These are phyloP conservation scores for Poronia punctata DNA, from an alignment of 495 filamentous ascomycete species.

Conservation along the genomic window DNA sequence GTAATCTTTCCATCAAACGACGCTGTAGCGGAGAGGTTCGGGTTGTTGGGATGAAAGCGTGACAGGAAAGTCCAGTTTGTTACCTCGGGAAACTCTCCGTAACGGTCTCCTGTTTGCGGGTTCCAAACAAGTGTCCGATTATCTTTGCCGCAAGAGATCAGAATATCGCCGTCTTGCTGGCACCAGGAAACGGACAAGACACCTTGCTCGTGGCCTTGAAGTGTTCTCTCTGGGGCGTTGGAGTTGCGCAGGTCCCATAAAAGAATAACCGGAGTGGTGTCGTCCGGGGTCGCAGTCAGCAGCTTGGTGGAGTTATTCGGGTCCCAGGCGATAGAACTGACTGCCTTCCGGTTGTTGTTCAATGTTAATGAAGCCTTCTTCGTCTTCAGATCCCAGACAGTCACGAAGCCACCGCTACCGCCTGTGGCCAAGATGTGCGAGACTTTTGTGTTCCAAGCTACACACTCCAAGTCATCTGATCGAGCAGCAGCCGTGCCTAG, in stretches of 20 bases:
- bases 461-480: conserved; percentile 86
- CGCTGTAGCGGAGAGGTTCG: conserved; percentile 82
- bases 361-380: conserved; percentile 94
- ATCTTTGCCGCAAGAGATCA: conserved; percentile 94
- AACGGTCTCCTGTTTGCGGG: conserved; percentile 75
- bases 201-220: conserved; percentile 85
- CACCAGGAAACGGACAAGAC: conserved; percentile 97
- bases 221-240: conserved; percentile 82
- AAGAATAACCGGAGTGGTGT: conserved; percentile 79
- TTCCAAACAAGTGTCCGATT: conserved; percentile 96
- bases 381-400: conserved; percentile 95
- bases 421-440: conserved; percentile 93
- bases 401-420: conserved; percentile 89
- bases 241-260: conserved; percentile 96
- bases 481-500: conserved; percentile 81
- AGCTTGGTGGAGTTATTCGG: conserved; percentile 90
- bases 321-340: conserved; percentile 96
- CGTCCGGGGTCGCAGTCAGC: conserved; percentile 84
- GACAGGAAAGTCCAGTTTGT: conserved; percentile 99
- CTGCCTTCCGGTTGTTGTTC: conserved; percentile 90
- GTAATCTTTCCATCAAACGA: conserved; percentile 95
- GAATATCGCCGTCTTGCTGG: conserved; percentile 77
- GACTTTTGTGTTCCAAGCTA: conserved; percentile 99
- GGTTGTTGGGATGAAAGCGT: conserved; percentile 88
- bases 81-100: conserved; percentile 92